A percentile compares a stretch with the other conserved stretches of the same genome.
Conservation (phyloP, 2,329 filamentous ascomycete genomes). For the Sporothrix inflata region DNA sequence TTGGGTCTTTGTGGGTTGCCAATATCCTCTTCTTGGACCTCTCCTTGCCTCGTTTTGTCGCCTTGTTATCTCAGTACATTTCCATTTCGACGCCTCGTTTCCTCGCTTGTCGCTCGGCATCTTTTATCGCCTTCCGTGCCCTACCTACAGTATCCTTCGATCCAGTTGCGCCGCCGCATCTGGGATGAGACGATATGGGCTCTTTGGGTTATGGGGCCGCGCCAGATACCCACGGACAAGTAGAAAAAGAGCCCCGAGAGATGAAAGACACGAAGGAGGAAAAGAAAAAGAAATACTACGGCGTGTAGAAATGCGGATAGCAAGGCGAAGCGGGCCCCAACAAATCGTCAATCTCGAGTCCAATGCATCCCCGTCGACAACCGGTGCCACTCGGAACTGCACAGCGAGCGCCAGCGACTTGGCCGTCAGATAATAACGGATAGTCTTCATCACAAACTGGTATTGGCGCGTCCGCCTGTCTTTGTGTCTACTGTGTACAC, state of each 20-base stretch:
- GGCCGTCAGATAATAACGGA: neutral
- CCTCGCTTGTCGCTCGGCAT: neutral
- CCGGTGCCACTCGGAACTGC: neutral
- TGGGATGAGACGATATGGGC: neutral
- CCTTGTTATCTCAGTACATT: neutral
- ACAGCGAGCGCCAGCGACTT: neutral
- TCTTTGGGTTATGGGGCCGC: neutral
- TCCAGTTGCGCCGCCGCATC: neutral
- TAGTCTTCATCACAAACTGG: neutral
- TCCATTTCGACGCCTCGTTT: neutral
- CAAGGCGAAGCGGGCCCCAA: constrained; percentile 11
- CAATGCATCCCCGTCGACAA: neutral
- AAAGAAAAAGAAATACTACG: neutral
- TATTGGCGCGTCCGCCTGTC: neutral
- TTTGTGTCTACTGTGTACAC: too few species aligned
- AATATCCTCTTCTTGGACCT: too few species aligned
- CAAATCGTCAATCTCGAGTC: neutral
- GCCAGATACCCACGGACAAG: neutral
- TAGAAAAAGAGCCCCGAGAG: neutral
- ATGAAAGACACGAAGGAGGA: neutral
- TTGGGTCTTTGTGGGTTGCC: neutral
- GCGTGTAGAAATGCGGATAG: neutral
- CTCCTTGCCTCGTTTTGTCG: neutral
- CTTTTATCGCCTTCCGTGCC: neutral
- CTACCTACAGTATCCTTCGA: neutral